Evolutionary conservation across 441 rosid species (phyloP).

Genomic region (Croton setiger): DNA sequence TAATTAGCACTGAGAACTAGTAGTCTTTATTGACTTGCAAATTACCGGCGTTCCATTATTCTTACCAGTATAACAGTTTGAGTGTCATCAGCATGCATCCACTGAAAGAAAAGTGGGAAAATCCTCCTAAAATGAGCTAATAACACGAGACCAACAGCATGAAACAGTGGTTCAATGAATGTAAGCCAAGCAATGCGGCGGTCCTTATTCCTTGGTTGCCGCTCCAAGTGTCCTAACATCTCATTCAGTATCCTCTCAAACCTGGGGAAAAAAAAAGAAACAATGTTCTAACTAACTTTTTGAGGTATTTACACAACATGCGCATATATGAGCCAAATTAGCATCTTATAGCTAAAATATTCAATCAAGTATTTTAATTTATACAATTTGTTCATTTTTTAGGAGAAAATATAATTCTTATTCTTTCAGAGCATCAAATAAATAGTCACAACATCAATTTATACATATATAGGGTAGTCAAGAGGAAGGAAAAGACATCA

Average conservation of each 20-base stretch:
- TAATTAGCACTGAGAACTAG: background rate
- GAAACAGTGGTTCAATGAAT: conserved; percentile 60
- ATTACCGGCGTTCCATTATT: background rate
- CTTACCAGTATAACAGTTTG: conserved; percentile 78
- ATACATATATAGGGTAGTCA: no score
- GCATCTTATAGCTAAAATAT: background rate
- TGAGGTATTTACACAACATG: background rate
- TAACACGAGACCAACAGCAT: conserved; percentile 58
- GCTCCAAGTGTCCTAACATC: conserved; percentile 88
- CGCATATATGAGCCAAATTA: background rate
- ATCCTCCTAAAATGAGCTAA: conserved; percentile 74
- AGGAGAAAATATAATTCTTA: no score
- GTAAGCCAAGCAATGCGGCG: conserved; percentile 68
- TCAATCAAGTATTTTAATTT: background rate
- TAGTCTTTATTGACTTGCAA: background rate
- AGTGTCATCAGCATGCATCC: conserved; percentile 87
- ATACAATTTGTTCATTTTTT: background rate
- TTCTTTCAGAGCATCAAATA: no score
- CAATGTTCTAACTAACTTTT: background rate
- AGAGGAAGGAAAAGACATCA: no score
- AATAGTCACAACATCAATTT: no score
- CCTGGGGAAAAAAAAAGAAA: conserved; percentile 38
- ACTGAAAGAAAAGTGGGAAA: conserved; percentile 74
- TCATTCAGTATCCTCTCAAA: conserved; percentile 70
- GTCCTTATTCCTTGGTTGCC: conserved; percentile 79